Percentiles rank a stretch among this genome's conserved stretches.
phyloP scores from a whole-genome alignment of 495 filamentous ascomycete genomes.

The Neurospora sp. region DNA sequence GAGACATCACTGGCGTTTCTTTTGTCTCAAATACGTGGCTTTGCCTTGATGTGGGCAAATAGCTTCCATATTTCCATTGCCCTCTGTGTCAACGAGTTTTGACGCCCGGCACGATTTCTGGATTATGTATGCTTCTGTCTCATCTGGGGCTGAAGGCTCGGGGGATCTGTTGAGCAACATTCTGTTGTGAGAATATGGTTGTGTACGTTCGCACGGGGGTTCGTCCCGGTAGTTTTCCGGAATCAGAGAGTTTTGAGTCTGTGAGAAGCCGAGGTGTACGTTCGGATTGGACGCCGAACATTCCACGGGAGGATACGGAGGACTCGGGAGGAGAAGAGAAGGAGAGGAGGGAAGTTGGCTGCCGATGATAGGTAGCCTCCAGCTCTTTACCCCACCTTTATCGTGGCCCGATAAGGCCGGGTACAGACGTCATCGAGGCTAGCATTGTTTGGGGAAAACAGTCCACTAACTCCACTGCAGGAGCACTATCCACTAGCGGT shows the following conservation, averaged over 20 bases:
- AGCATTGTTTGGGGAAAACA: background rate
- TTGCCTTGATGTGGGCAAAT: background rate
- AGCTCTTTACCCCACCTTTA: background rate
- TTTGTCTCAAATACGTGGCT: background rate
- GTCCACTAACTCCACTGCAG: background rate
- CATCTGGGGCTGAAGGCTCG: background rate
- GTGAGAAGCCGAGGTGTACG: background rate
- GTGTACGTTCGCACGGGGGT: background rate
- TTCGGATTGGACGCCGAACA: background rate
- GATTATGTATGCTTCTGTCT: background rate
- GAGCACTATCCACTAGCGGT: background rate
- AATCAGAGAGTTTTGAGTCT: background rate
- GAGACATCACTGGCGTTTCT: background rate
- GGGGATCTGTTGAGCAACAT: background rate
- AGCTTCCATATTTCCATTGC: background rate
- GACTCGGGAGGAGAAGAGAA: background rate
- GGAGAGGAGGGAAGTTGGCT: background rate
- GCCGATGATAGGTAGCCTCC: background rate
- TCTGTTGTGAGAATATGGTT: background rate
- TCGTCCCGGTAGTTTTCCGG: background rate
- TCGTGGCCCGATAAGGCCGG: background rate
- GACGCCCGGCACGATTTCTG: background rate
- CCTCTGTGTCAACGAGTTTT: background rate
- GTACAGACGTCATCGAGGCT: background rate
- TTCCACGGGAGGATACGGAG: background rate